Percentiles rank a stretch among this genome's conserved stretches.
Conservation (phyloP, 805 yeast species). For the Teunomyces lycoperdinae region DNA sequence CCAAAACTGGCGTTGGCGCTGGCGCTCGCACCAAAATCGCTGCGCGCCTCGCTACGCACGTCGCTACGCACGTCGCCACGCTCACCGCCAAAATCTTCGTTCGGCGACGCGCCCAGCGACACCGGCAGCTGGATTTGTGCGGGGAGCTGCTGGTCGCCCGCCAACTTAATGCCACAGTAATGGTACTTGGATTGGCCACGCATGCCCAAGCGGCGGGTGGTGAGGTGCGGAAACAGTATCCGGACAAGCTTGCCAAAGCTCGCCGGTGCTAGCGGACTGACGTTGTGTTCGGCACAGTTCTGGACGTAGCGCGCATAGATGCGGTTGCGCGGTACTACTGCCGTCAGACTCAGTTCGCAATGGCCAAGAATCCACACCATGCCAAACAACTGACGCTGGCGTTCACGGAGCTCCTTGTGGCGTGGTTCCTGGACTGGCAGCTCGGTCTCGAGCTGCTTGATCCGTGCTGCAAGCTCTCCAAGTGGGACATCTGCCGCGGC, state of each 20-base stretch:
- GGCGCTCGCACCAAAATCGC: background rate
- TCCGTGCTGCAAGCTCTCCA: slow-evolving; percentile 41
- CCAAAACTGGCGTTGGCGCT: background rate
- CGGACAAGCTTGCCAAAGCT: slow-evolving; percentile 64
- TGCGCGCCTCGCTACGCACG: background rate
- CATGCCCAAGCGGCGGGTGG: slow-evolving; percentile 77
- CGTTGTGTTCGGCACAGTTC: slow-evolving; percentile 34
- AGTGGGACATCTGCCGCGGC: slow-evolving; percentile 34
- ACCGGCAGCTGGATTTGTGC: slow-evolving; percentile 1
- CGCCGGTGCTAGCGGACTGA: slow-evolving; percentile 71
- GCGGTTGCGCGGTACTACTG: slow-evolving; percentile 42
- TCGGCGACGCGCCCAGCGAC: background rate
- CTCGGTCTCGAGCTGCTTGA: slow-evolving; percentile 31
- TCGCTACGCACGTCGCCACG: background rate
- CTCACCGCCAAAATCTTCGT: background rate
- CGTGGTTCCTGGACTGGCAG: slow-evolving; percentile 4
- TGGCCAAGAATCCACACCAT: slow-evolving; percentile 74
- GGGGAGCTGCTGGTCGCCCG: slow-evolving; percentile 21
- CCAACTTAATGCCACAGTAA: slow-evolving; percentile 68
- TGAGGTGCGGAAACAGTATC: slow-evolving; percentile 60
- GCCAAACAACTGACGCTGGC: slow-evolving; percentile 75
- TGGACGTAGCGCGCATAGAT: slow-evolving; percentile 42
- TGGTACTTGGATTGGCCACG: slow-evolving; percentile 83
- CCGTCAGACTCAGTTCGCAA: slow-evolving; percentile 49
- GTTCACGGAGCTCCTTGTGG: slow-evolving; percentile 36